Evolutionary conservation across 352 stramenopile species (phyloP), one percentile per base, ranked within the genome.

Genomic region (Thraustochytrium sp.): DNA sequence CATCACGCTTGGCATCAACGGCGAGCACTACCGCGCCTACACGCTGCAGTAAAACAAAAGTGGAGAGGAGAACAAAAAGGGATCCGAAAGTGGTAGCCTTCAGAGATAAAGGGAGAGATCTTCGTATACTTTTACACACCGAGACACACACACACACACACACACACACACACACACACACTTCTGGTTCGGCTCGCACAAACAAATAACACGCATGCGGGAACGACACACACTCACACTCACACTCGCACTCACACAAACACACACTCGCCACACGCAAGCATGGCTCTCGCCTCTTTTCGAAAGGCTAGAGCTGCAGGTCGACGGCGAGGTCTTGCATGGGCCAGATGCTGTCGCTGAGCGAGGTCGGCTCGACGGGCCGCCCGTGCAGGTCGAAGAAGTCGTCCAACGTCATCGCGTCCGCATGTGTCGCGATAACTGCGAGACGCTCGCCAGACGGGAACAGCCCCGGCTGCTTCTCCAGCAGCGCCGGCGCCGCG

Each of bases 241-340:
- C 18, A n/a, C 18, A 55, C n/a, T 55, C n/a, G 48, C 18, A 55
- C 18, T 18, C n/a, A n/a, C 18, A 55, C 48, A 55, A 55, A n/a
- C 48, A 18, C 16, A 18, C 18, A 23, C 48, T 23, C 48, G 48
- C 48, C n/a, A 68, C n/a, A 49, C 34, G n/a, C 34, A 23, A 23
- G 59, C 23, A 48, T 68, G 21, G n/a, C n/a, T 68, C 31, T 68
- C 21, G n/a, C 59, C n/a, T 68, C 21, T 68, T 16, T 53, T 53
- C 31, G 31, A 23, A 21, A 23, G 59, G 21, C n/a, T n/a, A 68
- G 31, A 68, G 34, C n/a, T 29, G 63, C 11, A 82, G 53, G 78
- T 82, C 72, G 11, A 61, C 72, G 5, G 72, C 48, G 31, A 82
- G 31, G 46, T 51, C 26, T 54, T 82, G 74, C 74, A 82, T 68